Evolutionary conservation across 2,329 filamentous ascomycete species (phyloP).

Genomic region (Alternaria alternata): DNA sequence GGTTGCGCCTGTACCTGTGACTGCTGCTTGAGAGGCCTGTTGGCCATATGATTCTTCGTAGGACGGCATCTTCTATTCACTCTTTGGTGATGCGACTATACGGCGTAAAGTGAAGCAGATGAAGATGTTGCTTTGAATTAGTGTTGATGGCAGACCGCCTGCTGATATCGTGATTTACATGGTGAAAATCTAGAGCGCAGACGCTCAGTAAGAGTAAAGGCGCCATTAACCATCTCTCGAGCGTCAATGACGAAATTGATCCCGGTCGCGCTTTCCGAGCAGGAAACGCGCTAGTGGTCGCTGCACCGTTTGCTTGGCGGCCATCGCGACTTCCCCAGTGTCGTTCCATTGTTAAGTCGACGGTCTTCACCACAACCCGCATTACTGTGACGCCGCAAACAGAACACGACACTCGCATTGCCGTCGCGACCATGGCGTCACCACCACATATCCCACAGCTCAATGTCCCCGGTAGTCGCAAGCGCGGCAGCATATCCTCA

Average conservation of each 20-base stretch:
- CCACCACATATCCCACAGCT: slow-evolving; percentile 62
- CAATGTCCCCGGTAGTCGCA: slow-evolving; percentile 71
- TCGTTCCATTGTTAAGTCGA: neutral
- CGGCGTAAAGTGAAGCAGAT: neutral
- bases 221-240: neutral
- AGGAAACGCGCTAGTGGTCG: slow-evolving; percentile 24
- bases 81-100: neutral
- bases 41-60: slow-evolving; percentile 22
- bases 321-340: slow-evolving; percentile 22
- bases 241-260: slow-evolving; percentile 40
- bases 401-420: neutral
- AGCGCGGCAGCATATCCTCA: slow-evolving; percentile 66
- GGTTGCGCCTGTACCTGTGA: slow-evolving; percentile 9
- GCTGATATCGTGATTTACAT: slow-evolving; percentile 10
- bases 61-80: slow-evolving; percentile 24
- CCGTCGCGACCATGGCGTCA: slow-evolving; percentile 64
- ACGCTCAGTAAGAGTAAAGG: slow-evolving; percentile 21
- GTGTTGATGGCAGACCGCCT: slow-evolving; percentile 1
- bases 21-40: slow-evolving; percentile 7
- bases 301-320: slow-evolving; percentile 17
- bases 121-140: neutral
- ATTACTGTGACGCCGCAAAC: neutral
- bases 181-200: slow-evolving; percentile 15
- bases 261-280: slow-evolving; percentile 21
- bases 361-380: neutral